Evolutionary conservation across 2,329 filamentous ascomycete species (phyloP), one percentile per base, ranked within the genome.

Genomic region (Xylaria sp.): DNA sequence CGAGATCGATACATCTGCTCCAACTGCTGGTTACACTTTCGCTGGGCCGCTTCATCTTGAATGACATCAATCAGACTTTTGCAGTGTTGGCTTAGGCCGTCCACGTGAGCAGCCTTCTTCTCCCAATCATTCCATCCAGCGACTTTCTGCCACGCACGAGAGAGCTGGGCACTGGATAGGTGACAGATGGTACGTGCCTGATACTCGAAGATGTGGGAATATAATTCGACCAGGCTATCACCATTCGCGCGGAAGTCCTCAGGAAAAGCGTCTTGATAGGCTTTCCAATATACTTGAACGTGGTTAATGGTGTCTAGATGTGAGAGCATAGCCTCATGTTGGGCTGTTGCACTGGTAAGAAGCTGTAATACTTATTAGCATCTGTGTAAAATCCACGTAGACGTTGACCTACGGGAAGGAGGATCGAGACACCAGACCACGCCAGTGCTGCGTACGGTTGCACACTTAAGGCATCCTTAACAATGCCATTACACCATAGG

Each of bases 381-480:
- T 8, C 2, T 0, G 9, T 21, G 37, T 18, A 13, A 16, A 40
- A 2, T 2, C 12, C 5, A 2, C 13, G 18, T 6, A 16, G 29
- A 18, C 9, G 3, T 57, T 27, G 5, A 51, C 63, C 12, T 66
- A 66, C 63, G 0, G 63, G 63, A 32, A 66, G 57, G 2, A 66
- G 32, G 3, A 66, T 37, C 1, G 63, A 66, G n/a, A 66, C 58
- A 0, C 63, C 63, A 3, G 63, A 61, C 63, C 63, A 66, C 2
- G 63, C 63, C 13, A 66, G 9, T 18, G 63, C 63, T 23, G 63
- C 63, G 18, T 66, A 61, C 8, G 63, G 63, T 16, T 66, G 63
- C 4, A 23, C 32, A 3, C 57, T 66, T 2, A 66, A n/a, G 21
- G 57, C 63, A 9, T 50, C 13, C 40, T 66, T 61, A 13, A 66